phyloP scores from a whole-genome alignment of 371 early-diverging fungal genomes.

The Zychaea mexicana region DNA sequence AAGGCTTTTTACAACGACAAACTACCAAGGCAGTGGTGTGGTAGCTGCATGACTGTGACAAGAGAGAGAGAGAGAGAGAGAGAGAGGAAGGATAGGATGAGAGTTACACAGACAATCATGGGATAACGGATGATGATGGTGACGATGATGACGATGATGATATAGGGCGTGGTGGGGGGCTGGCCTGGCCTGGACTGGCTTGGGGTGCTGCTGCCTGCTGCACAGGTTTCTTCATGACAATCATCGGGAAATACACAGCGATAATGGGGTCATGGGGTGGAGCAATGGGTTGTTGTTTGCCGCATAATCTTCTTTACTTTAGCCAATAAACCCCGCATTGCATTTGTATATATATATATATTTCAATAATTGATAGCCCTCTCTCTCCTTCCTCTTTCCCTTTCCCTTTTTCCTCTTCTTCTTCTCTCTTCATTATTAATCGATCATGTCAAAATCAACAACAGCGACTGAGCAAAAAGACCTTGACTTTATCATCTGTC shows the following conservation, averaged over 20 bases:
- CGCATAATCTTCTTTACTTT: too few relatives aligned
- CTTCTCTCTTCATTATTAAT: background rate
- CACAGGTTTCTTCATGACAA: too few relatives aligned
- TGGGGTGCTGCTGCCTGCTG: too few relatives aligned
- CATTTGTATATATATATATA: too few relatives aligned
- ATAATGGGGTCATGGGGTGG: background rate
- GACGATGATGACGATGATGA: background rate
- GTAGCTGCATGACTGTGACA: too few relatives aligned
- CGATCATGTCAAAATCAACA: background rate
- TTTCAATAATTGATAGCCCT: background rate
- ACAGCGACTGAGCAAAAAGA: conserved; percentile 1
- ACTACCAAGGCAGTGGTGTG: too few relatives aligned
- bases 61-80: background rate
- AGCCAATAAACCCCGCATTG: background rate
- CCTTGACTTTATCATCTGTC: conserved; percentile 15
- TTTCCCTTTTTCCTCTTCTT: conserved; percentile 5
- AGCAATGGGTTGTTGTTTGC: too few relatives aligned
- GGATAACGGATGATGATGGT: background rate
- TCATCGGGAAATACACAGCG: too few relatives aligned
- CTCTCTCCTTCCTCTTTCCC: background rate
- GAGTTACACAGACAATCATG: background rate
- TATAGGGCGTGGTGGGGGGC: too few relatives aligned
- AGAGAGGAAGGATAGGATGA: background rate
- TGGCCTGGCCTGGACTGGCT: too few relatives aligned
- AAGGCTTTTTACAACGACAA: too few relatives aligned